A percentile compares a stretch with the other conserved stretches of the same genome.
These are phyloP conservation scores for Colletotrichum gigasporum DNA, from an alignment of 2,329 filamentous ascomycete species.

Conservation along the genomic window DNA sequence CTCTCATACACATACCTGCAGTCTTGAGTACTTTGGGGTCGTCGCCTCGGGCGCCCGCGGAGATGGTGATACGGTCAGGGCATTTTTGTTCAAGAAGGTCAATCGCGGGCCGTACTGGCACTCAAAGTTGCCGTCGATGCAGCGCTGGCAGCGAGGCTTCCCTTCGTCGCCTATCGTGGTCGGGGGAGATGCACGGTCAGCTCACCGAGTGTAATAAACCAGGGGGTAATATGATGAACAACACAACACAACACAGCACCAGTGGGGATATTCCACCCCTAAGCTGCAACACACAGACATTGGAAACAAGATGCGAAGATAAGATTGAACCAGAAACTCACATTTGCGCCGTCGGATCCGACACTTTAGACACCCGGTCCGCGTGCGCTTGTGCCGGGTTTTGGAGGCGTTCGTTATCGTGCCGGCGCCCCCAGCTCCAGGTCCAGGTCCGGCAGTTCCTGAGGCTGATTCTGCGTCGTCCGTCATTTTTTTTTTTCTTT, in stretches of 20 bases:
- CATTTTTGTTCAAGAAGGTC: constrained; percentile 59
- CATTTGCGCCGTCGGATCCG: constrained; percentile 59
- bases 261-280: neutral
- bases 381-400: constrained; percentile 38
- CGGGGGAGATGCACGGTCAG: neutral
- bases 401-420: constrained; percentile 7
- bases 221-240: neutral
- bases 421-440: neutral
- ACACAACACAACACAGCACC: neutral
- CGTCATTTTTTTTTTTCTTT: constrained; percentile 19
- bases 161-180: constrained; percentile 56
- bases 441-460: neutral
- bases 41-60: neutral
- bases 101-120: constrained; percentile 59
- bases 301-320: neutral
- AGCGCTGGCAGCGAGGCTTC: constrained; percentile 59
- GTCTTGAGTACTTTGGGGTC: constrained; percentile 21
- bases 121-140: constrained; percentile 53
- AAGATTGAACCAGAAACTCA: constrained; percentile 37
- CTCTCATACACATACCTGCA: constrained; percentile 30
- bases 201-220: neutral
- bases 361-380: constrained; percentile 59
- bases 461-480: constrained; percentile 19
- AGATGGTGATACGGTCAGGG: constrained; percentile 45
- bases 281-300: too few relatives aligned